Evolutionary conservation across 768 basidiomycete species (phyloP), one percentile per base, ranked within the genome.

Genomic region (Rhizopogon vulgaris): DNA sequence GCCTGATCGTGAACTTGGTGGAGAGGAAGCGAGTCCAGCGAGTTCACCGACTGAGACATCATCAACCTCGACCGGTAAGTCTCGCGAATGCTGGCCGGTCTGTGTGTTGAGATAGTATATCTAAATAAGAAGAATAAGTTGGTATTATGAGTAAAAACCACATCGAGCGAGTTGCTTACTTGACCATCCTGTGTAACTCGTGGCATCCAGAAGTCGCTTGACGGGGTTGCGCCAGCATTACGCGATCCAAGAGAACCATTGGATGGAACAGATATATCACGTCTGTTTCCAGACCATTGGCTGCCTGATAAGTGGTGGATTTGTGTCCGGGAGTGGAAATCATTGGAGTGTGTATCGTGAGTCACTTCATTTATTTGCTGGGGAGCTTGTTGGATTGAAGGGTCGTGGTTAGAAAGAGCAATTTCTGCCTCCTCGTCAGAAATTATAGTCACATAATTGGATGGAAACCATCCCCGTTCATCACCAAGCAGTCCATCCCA

Each of bases 381-480:
- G 3, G 39, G 10, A 24, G 56, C 32, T 45, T 51, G 63, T 40
- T 59, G 58, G 38, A 52, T 7, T 30, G 48, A n/a, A 48, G 52
- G 55, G 37, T 56, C 60, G 30, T 52, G 56, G 32, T 52, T 58
- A 9, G 79, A 72, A 56, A 87, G 76, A 10, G 77, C 80, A 22
- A 77, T 67, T 53, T 90, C 91, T 3, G 84, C 89, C 62, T 91
- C 90, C 61, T 89, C 85, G 56, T 90, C 88, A 24, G 82, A 78
- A 51, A 97, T 83, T 41, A 80, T 65, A 42, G 75, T 71, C 41
- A 96, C 94, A 73, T 96, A 98, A 72, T 98, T 99, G 58, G 89
- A 91, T 18, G 95, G 95, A 69, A 99, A 95, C 92, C 92, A 95
- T 52, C 95, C 95, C 47, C 95, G 83, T 66, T 89, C 86, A 50